phyloP scores from a whole-genome alignment of 768 basidiomycete species.

The Mycena metata region DNA sequence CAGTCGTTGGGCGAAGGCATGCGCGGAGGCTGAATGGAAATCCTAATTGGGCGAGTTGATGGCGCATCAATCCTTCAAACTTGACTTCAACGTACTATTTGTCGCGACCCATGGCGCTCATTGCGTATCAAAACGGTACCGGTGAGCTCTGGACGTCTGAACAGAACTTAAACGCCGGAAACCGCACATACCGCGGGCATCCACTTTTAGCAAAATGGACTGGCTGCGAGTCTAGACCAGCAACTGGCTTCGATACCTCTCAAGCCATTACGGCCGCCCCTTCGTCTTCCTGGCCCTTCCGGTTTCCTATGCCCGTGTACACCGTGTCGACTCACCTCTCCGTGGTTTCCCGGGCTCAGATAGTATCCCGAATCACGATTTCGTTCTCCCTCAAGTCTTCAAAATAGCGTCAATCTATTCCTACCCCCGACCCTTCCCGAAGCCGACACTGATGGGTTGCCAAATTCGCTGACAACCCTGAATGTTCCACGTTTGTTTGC shows the following conservation, averaged over 20 bases:
- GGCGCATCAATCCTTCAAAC: too few relatives aligned
- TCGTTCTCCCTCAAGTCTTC: slow-evolving; percentile 10
- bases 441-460: slow-evolving; percentile 2
- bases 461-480: neutral
- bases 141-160: too few relatives aligned
- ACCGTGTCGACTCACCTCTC: neutral
- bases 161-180: too few relatives aligned
- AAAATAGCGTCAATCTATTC: neutral
- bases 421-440: neutral
- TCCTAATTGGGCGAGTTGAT: too few relatives aligned
- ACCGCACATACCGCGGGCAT: too few relatives aligned
- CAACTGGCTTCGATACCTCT: too few relatives aligned
- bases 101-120: too few relatives aligned
- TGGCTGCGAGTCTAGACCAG: too few relatives aligned
- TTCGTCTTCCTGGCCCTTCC: neutral
- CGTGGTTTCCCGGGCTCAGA: neutral
- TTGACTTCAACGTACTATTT: too few relatives aligned
- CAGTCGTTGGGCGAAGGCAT: slow-evolving; percentile 64
- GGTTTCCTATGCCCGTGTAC: slow-evolving; percentile 20
- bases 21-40: neutral
- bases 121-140: too few relatives aligned
- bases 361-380: neutral
- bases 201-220: too few relatives aligned
- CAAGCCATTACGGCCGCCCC: neutral
- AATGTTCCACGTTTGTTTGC: neutral